Evolutionary conservation across 2,329 filamentous ascomycete species (phyloP), one percentile per base, ranked within the genome.

Genomic region (Ilyonectria destructans): DNA sequence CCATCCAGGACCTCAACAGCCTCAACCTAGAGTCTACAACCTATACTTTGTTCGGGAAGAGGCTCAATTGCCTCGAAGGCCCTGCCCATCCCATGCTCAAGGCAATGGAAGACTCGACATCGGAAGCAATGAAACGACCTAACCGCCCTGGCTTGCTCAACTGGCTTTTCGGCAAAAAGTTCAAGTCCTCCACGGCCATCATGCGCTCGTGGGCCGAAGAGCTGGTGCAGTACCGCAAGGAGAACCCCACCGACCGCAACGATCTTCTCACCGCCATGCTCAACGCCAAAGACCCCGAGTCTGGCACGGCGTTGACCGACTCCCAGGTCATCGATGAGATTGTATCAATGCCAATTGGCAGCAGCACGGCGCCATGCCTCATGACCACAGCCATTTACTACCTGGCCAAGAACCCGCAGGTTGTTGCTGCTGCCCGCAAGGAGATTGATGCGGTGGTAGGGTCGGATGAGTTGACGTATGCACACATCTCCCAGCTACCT

Each of bases 321-420:
- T 86, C 87, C 10, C 87, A 88, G 67, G 86, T 92, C 56, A 85
- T 91, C 55, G 89, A 92, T 78, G 91, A 93, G 77, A 89, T 93
- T 71, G 88, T 92, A 60, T 87, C 87, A 2, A 92, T 93, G 83
- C 86, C 92, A 46, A 90, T 90, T 58, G 88, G 87, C 4, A 85
- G 82, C 77, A 85, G 82, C 75, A 87, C 85, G 0, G 83, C 85
- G 4, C 85, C 85, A 2, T 85, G 83, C 66, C 79, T 82, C 73
- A 75, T 87, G 68, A 82, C 79, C 68, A 82, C 79, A 8, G 80
- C 82, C 9, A 85, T 90, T 67, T 85, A 86, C 71, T 84, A 87
- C 58, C 80, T 90, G 2, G 70, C 86, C 1, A 84, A 85, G 77
- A 87, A 87, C 74, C 87, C 87, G 0, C 76, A 81, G 0, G 82